Evolutionary conservation across 352 stramenopile species (phyloP).

Genomic region (Globisporangium carolinianum): DNA sequence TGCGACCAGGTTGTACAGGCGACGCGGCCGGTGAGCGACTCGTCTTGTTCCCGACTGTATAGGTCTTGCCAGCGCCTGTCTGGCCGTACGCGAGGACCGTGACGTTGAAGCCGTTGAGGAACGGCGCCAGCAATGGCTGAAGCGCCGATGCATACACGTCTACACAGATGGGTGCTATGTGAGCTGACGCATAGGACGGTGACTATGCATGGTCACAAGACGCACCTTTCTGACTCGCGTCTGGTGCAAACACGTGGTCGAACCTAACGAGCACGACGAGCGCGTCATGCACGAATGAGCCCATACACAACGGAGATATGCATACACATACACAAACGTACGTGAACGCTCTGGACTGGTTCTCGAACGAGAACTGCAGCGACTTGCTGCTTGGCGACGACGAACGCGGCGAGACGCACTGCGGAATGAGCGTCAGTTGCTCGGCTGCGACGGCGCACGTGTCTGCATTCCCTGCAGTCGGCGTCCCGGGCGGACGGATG

Average conservation of each 20-base stretch:
- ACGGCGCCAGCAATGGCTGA: conserved; percentile 34
- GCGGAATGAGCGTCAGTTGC: conserved; percentile 2
- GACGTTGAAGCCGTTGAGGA: conserved; percentile 56
- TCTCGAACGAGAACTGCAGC: conserved; percentile 33
- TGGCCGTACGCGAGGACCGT: conserved; percentile 57
- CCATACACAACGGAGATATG: too few species aligned
- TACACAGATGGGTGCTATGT: background rate
- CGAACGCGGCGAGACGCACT: conserved; percentile 11
- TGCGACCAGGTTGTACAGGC: background rate
- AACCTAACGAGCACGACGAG: conserved; percentile 18
- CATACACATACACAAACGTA: conserved; percentile 8
- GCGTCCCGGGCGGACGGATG: conserved; percentile 25
- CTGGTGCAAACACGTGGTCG: conserved; percentile 49
- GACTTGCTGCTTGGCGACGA: conserved; percentile 3
- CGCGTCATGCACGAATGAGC: too few species aligned
- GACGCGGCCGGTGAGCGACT: conserved; percentile 10
- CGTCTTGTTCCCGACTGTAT: conserved; percentile 41
- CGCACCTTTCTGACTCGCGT: conserved; percentile 33
- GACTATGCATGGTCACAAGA: background rate
- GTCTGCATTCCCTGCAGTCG: conserved; percentile 1
- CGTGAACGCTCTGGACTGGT: conserved; percentile 37
- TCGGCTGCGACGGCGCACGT: background rate
- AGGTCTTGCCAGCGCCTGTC: conserved; percentile 50
- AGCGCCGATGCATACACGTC: conserved; percentile 34
- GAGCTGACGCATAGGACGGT: too few species aligned